Evolutionary conservation across 1,284 basidiomycete genomes (phyloP), one percentile per base, ranked within the genome.

Genomic region (Ceratobasidium sp.): DNA sequence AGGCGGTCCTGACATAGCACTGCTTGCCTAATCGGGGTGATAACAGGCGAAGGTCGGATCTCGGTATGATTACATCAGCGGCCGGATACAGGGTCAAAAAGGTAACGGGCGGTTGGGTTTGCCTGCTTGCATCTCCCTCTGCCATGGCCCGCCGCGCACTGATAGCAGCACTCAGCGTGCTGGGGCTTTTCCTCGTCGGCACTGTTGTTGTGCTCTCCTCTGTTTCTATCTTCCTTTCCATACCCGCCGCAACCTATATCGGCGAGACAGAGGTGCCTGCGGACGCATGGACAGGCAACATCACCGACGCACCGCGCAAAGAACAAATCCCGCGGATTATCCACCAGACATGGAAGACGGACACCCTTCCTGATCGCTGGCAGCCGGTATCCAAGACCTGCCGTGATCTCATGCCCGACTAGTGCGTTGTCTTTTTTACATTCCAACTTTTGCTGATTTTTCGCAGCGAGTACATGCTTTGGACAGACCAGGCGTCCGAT

Each of bases 281-380:
- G 78, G 78, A 73, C 84, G 83, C 86, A 57, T 87, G 87, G 71
- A 87, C 88, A 56, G 91, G 89, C 89, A 91, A 91, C 83, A 88
- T 89, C 40, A 85, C 91, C 20, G 87, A 89, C 54, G 89, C 91
- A 80, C 88, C 87, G 66, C 87, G 88, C 79, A 86, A 90, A 62
- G 92, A 96, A 82, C 91, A 89, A 81, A 93, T 99, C 57, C 97
- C 97, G 1, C 90, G 96, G 69, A 95, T 99, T 81, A 91, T 99
- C 74, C 97, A 99, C 86, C 97, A 99, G 89, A 99, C 98, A 26
- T 99, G 97, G 97, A 98, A 98, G 87, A 92, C 93, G 23, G 92
- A 97, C 80, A 90, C 89, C 0, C 88, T 99, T 28, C 98, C 98
- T 4, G 86, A 89, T 54, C 90, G 91, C 80, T 99, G 97, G 97